These are phyloP conservation scores for Iris macrosiphon DNA, from an alignment of 106 monocot species.

Conservation along the genomic window DNA sequence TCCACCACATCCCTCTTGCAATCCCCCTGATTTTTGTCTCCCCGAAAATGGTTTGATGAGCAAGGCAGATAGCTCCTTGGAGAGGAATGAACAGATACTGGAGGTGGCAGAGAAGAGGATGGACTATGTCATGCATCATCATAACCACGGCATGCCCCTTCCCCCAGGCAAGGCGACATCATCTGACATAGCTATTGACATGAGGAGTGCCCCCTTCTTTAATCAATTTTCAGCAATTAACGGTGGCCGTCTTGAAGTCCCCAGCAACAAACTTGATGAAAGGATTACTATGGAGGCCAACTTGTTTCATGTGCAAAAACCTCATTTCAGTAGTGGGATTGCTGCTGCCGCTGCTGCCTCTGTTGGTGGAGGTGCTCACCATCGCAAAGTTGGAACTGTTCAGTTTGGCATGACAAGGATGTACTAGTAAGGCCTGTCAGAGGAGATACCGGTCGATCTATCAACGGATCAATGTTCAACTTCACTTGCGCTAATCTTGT, in stretches of 20 bases:
- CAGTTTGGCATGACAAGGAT: slow-evolving; percentile 50
- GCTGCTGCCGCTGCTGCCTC: slow-evolving; percentile 25
- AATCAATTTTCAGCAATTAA: slow-evolving; percentile 18
- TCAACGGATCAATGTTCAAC: too few relatives aligned
- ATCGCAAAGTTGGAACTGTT: slow-evolving; percentile 35
- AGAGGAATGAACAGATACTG: background rate
- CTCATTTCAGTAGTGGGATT: slow-evolving; percentile 27
- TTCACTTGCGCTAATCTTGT: too few relatives aligned
- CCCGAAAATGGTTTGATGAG: too few relatives aligned
- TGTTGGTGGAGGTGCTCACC: slow-evolving; percentile 20
- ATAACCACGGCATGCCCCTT: slow-evolving; percentile 12
- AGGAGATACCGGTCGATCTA: too few relatives aligned
- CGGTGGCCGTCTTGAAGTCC: slow-evolving; percentile 13
- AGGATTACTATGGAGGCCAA: slow-evolving; percentile 11
- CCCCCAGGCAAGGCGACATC: slow-evolving; percentile 11
- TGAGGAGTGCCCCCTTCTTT: slow-evolving; percentile 41
- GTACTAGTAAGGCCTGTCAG: slow-evolving; percentile 27
- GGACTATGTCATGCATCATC: slow-evolving; percentile 8
- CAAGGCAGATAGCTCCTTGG: slow-evolving; percentile 18
- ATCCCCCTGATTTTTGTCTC: too few relatives aligned
- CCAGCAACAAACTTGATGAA: slow-evolving; percentile 10
- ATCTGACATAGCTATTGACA: slow-evolving; percentile 40
- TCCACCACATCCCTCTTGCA: too few relatives aligned
- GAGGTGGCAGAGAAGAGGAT: slow-evolving; percentile 1
- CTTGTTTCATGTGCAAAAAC: slow-evolving; percentile 13